A percentile compares a stretch with the other conserved stretches of the same genome.
Conservation (phyloP, 768 basidiomycete genomes). For the Galerina sulciceps region DNA sequence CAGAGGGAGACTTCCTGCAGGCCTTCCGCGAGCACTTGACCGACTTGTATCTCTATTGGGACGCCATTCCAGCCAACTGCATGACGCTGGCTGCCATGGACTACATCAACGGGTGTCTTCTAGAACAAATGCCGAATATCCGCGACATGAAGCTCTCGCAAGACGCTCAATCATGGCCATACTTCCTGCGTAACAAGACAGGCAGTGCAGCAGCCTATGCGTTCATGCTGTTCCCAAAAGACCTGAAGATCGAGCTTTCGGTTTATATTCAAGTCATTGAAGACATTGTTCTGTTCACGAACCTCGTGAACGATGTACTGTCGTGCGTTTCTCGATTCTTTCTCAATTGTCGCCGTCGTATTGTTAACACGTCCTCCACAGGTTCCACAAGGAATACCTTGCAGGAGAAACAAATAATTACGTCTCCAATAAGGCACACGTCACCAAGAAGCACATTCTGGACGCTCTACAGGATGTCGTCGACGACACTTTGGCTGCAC, state of each 20-base stretch:
- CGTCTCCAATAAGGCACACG: slow-evolving; percentile 1
- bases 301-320: slow-evolving; percentile 2
- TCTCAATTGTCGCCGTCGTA: background rate
- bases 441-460: background rate
- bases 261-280: slow-evolving; percentile 5
- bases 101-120: slow-evolving; percentile 1
- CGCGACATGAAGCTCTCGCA: slow-evolving; percentile 4
- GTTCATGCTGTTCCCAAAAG: slow-evolving; percentile 5
- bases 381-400: slow-evolving; percentile 9
- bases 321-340: background rate
- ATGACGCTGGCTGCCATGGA: slow-evolving; percentile 3
- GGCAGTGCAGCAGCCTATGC: slow-evolving; percentile 2
- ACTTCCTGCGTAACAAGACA: slow-evolving; percentile 5
- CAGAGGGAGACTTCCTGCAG: background rate
- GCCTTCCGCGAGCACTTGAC: background rate
- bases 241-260: background rate
- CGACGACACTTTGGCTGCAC: slow-evolving; percentile 4
- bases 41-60: background rate
- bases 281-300: background rate
- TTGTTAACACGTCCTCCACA: background rate
- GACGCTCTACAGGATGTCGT: slow-evolving; percentile 3
- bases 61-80: slow-evolving; percentile 3
- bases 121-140: slow-evolving; percentile 5
- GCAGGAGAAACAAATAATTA: slow-evolving; percentile 9
- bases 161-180: slow-evolving; percentile 1